phyloP scores from a whole-genome alignment of 306 rosid species.

The Sindora glabra region DNA sequence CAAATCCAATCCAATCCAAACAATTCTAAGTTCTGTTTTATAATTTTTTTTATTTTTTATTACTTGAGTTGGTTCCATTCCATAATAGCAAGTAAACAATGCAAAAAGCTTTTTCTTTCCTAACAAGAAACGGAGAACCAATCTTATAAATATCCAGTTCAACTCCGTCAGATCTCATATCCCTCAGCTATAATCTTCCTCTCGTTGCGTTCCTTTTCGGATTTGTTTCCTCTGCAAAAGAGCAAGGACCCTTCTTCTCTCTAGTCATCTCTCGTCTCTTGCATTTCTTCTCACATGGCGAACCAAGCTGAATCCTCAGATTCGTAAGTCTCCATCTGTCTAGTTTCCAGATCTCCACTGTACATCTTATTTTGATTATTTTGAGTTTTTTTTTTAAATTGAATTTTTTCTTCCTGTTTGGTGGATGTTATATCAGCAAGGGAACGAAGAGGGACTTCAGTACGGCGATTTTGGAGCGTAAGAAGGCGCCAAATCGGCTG shows the following conservation, averaged over 20 bases:
- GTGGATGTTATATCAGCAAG: slow-evolving; percentile 40
- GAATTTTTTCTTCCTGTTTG: background rate
- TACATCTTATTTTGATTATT: background rate
- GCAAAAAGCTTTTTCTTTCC: slow-evolving; percentile 29
- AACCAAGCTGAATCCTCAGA: slow-evolving; percentile 78
- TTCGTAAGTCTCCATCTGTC: slow-evolving; percentile 35
- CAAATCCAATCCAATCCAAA: no score
- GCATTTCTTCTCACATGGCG: slow-evolving; percentile 33
- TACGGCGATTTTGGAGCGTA: slow-evolving; percentile 69
- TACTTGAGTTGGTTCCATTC: slow-evolving; percentile 21
- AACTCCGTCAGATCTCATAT: slow-evolving; percentile 15
- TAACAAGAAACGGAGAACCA: slow-evolving; percentile 36
- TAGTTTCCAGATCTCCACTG: slow-evolving; percentile 19
- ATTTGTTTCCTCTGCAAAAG: slow-evolving; percentile 5
- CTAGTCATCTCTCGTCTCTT: background rate
- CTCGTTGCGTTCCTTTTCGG: background rate
- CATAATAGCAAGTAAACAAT: slow-evolving; percentile 6
- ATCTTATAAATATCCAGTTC: slow-evolving; percentile 31
- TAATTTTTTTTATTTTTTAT: no score
- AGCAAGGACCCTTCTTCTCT: background rate
- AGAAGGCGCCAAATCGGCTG: slow-evolving; percentile 55
- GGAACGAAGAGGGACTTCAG: slow-evolving; percentile 76
- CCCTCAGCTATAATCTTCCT: background rate
- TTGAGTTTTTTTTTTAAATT: background rate
- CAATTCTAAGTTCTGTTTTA: no score